Conservation (phyloP, 179 eudicot genomes). For the Beta lomatogona region DNA sequence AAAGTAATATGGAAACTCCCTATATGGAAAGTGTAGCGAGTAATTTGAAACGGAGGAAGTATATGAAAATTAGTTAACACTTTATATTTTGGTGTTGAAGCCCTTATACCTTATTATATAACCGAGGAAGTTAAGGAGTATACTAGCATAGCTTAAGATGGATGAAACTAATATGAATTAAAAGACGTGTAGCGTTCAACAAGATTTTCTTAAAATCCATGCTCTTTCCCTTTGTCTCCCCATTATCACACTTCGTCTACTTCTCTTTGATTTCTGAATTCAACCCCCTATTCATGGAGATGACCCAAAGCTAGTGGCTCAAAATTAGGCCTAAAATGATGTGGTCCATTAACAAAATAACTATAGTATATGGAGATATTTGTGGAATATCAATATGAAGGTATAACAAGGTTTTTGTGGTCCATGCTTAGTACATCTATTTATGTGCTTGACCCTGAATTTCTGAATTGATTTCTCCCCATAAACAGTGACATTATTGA, state of each 20-base stretch:
- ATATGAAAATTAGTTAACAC: too few species aligned
- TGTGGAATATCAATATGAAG: not conserved
- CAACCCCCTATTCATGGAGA: constrained; percentile 23
- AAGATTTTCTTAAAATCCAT: not conserved
- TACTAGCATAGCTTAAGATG: not conserved
- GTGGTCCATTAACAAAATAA: constrained; percentile 20
- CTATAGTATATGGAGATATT: not conserved
- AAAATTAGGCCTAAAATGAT: constrained; percentile 26
- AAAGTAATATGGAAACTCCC: too few species aligned
- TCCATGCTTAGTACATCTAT: constrained; percentile 19
- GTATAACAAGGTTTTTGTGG: constrained; percentile 17
- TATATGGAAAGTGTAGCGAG: too few species aligned
- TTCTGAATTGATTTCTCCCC: constrained; percentile 24
- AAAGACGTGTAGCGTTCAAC: constrained; percentile 13
- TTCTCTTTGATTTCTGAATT: constrained; percentile 19
- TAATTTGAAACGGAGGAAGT: too few species aligned
- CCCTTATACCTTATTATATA: too few species aligned
- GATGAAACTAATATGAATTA: not conserved
- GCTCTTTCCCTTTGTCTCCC: constrained; percentile 14
- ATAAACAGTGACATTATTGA: constrained; percentile 31
- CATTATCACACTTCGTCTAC: constrained; percentile 6
- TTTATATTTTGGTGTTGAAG: too few species aligned
- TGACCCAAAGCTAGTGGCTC: constrained; percentile 33
- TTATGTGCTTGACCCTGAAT: constrained; percentile 34
- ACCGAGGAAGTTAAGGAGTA: not conserved